Base-by-base conservation (phyloP, 192 early-diverging fungal genomes). In the Coemansia sp. region DNA sequence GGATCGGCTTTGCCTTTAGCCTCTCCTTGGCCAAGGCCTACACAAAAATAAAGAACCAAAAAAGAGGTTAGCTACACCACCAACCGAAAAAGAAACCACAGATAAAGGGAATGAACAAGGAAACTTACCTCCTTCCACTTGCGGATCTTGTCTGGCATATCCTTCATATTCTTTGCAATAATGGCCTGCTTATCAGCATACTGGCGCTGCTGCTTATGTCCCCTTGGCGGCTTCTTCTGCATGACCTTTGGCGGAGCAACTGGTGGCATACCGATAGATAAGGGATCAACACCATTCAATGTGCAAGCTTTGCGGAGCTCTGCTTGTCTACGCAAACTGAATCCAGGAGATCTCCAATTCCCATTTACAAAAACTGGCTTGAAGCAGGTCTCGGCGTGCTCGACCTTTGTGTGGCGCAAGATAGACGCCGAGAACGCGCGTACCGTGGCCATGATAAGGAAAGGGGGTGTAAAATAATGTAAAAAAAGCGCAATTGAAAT, bases 301-400 rank as follows among this genome's bases (percentile, higher is more conserved):
- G 86, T 20, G 59, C 85, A 88, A 14, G 84, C 84, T 63, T 90
- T 90, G 65, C 89, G 84, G 46, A 90, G 50, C 57, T 87, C 86
- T 14, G 83, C 84, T 36, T 89, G 87, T 35, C 69, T 69, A 16
- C 89, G 85, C 45, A 71, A 66, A 45, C 83, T 81, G 40, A 88
- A 68, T 55, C 67, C 62, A 3, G 85, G 73, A 0, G 77, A 70
- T 58, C 82, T 73, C 86, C 87, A 90, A 42, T 70, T 48, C 0
- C 74, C 77, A 65, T 82, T 74, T 16, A 74, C 70, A 67, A 84
- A 79, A 1, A 50, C 63, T 1, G 79, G 64, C 39, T 55, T 58
- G 61, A 85, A 86, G 21, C 70, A 69, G 18, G 34, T 56, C 55
- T 70, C 64, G 28, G 66, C 24, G 21, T 77, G 75, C 23, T 58